Evolutionary conservation across 208 protist genomes (phyloP), one percentile per base, ranked within the genome.

Genomic region (Crithidia acanthocephali): DNA sequence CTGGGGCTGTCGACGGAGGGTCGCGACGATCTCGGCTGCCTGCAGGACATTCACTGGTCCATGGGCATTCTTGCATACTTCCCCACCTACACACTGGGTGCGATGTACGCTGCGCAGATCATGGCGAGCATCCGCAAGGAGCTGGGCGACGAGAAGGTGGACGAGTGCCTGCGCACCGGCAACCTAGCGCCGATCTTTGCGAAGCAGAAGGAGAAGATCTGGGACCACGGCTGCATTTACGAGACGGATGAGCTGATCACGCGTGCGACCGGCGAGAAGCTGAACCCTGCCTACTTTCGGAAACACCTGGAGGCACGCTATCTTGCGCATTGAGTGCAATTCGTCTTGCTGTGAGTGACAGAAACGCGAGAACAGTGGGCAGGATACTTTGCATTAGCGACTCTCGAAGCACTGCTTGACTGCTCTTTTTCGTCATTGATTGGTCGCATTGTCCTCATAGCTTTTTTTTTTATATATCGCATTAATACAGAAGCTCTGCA

Each of bases 11-110:
- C 37, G 37, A n/a, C n/a, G 28, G 51, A 81, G 23, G 90, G 85
- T 15, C 91, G 91, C 60, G 84, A 93, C 55, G 81, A 88, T 47
- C 42, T 90, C 9, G 92, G 95, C 13, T 94, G 88, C 71, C 68
- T 97, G 53, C 92, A 98, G 74, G 95, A 98, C 65, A 80, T 95
- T 11, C 95, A 98, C 79, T 97, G 92, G 95, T 48, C 81, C 2
- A 27, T 47, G 20, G 87, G 90, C 6, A 32, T 47, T 23, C 83
- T 94, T 44, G 92, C 87, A 10, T 95, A 96, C 83, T 98, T 97
- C 81, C 95, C 95, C 0, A 92, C 88, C 7, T 98, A 98, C 72
- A 57, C 84, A 4, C 58, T 97, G 3, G 95, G 93, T 9, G 77
- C 91, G 18, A 92, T 96, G 73, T 74, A 88, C 18, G 81, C 92